Conservation (phyloP, 73 alveolate genomes). For the Paramecium pentaurelia region DNA sequence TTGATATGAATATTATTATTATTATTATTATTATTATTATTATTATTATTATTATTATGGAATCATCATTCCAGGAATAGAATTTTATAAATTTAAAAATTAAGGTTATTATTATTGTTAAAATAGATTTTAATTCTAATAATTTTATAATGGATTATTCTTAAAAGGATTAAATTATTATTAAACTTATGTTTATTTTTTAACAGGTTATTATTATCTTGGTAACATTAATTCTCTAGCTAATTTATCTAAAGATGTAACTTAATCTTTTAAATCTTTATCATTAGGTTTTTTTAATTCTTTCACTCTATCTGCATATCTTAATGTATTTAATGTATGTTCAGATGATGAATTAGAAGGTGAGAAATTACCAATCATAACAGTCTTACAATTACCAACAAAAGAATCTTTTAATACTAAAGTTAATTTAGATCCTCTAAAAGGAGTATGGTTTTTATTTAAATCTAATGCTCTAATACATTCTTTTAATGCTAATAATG, state of each 20-base stretch:
- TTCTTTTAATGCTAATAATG: constrained; percentile 98
- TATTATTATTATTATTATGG: neutral
- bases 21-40: neutral
- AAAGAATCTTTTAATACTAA: constrained; percentile 97
- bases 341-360: constrained; percentile 97
- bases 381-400: constrained; percentile 99
- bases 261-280: constrained; percentile 58
- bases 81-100: neutral
- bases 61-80: neutral
- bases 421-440: constrained; percentile 99
- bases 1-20: neutral
- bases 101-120: neutral
- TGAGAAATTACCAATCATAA: constrained; percentile 98
- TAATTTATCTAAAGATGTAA: constrained; percentile 54
- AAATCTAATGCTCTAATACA: constrained; percentile 99
- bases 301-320: constrained; percentile 99
- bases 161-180: constrained; percentile 46
- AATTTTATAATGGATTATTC: constrained; percentile 17
- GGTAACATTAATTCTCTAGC: constrained; percentile 72
- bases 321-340: constrained; percentile 98
- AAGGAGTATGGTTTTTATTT: constrained; percentile 97
- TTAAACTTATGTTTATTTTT: neutral
- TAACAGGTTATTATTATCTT: constrained; percentile 52
- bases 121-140: constrained; percentile 29
- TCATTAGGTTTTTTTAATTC: constrained; percentile 92